phyloP scores from a whole-genome alignment of 2,329 filamentous ascomycete species.

The Diaporthe sp. region DNA sequence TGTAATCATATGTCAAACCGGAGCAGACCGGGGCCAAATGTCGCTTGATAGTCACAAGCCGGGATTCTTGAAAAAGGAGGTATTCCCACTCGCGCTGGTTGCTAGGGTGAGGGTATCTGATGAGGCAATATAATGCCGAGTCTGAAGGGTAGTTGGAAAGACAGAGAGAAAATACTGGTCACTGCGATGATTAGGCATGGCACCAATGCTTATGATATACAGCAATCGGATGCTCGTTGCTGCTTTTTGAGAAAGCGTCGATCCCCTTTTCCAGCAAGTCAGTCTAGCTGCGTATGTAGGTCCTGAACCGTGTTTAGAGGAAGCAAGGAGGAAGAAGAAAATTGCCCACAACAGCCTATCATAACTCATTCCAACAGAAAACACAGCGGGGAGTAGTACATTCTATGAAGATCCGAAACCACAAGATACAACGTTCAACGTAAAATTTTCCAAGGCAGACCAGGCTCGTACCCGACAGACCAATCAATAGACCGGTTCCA shows the following conservation, averaged over 20 bases:
- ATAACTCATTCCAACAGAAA: conserved; percentile 6
- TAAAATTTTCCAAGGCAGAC: not conserved
- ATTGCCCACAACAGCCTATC: not conserved
- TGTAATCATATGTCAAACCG: not conserved
- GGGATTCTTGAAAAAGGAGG: no score
- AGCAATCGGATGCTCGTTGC: not conserved
- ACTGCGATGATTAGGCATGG: not conserved
- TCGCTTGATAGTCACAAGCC: not conserved
- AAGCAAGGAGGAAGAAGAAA: not conserved
- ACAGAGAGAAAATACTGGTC: not conserved
- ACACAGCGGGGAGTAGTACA: conserved; percentile 25
- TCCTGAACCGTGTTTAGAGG: not conserved
- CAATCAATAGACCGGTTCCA: not conserved
- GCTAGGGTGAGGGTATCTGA: no score
- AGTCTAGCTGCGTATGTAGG: not conserved
- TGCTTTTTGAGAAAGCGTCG: not conserved
- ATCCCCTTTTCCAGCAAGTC: not conserved
- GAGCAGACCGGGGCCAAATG: no score
- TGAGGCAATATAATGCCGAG: no score
- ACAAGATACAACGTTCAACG: not conserved
- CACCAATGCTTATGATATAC: not conserved
- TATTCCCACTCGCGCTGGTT: not conserved
- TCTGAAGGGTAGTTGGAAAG: not conserved
- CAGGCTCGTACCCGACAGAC: not conserved
- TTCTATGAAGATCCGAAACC: not conserved